phyloP scores from a whole-genome alignment of 345 rosid species.

The Mercurialis annua region DNA sequence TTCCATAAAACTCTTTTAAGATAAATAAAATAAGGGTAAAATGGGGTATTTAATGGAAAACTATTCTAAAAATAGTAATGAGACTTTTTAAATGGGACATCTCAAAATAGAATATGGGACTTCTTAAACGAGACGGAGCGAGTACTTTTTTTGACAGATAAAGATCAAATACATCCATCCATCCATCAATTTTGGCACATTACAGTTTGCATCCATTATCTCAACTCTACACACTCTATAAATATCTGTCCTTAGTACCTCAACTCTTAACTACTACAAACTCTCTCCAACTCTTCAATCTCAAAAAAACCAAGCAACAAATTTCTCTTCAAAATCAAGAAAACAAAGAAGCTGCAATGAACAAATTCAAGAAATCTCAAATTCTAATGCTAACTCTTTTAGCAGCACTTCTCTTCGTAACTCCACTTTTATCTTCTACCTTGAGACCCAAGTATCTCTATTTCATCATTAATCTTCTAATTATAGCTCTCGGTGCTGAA shows the following conservation, averaged over 20 bases:
- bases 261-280: conserved; percentile 21
- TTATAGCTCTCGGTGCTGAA: conserved; percentile 59
- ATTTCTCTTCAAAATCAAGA: not conserved
- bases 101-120: no score
- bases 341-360: conserved; percentile 28
- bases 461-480: conserved; percentile 54
- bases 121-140: no score
- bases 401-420: conserved; percentile 44
- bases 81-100: no score
- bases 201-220: not conserved
- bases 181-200: not conserved
- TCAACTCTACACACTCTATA: conserved; percentile 12
- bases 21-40: no score
- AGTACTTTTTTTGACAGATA: no score
- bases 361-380: conserved; percentile 44
- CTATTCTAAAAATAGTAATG: no score
- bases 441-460: conserved; percentile 51
- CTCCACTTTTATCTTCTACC: conserved; percentile 50
- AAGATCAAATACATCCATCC: not conserved
- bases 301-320: not conserved
- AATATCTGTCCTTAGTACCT: conserved; percentile 12
- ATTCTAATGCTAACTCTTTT: conserved; percentile 36
- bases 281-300: not conserved
- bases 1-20: no score
- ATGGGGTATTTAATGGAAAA: no score